Base-by-base conservation (phyloP, 805 yeast species). In the Metschnikowia dekortorum region DNA sequence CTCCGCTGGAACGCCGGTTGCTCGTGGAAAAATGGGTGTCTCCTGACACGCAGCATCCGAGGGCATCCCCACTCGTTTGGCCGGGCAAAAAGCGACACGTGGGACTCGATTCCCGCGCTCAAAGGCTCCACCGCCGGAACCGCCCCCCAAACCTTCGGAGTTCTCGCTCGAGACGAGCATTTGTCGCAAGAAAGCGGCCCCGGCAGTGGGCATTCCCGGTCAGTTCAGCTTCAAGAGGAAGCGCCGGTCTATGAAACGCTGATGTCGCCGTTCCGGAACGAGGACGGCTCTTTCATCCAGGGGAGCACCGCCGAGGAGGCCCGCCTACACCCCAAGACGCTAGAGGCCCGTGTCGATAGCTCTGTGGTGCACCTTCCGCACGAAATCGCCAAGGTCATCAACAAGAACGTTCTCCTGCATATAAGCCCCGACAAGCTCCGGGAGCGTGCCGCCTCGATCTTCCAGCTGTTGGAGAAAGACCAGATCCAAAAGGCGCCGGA, bases 341-440 rank as follows among this genome's bases (percentile, higher is more conserved):
- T 82, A 4, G 56, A 62, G 41, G 95, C 85, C 0, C 72, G 83
- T 51, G 74, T 76, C 9, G 79, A 78, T 39, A 74, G 82, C 45
- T 59, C 65, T 2, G 83, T 81, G 47, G 64, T 84, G 5, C 67
- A 65, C 45, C 61, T 90, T 14, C 95, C 95, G 0, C 67, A 69
- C 1, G 68, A 62, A 4, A 71, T 90, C 3, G 68, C 89, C 1
- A 71, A 76, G 34, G 76, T 79, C 0, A 85, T 90, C 39, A 77
- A 81, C 53, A 78, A 85, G 56, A 79, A 87, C 59, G 84, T 90
- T 49, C 60, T 85, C 48, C 70, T 78, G 7, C 65, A 74, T n/a
- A 75, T 82, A 43, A 68, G 76, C 4, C 96, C 96, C 0, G 84
- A 78, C 55, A 73, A 76, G 39, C 64, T 90, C 43, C 74, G 91